These are phyloP conservation scores for Closterium sp. DNA, from an alignment of 139 green algal genomes.

Conservation along the genomic window DNA sequence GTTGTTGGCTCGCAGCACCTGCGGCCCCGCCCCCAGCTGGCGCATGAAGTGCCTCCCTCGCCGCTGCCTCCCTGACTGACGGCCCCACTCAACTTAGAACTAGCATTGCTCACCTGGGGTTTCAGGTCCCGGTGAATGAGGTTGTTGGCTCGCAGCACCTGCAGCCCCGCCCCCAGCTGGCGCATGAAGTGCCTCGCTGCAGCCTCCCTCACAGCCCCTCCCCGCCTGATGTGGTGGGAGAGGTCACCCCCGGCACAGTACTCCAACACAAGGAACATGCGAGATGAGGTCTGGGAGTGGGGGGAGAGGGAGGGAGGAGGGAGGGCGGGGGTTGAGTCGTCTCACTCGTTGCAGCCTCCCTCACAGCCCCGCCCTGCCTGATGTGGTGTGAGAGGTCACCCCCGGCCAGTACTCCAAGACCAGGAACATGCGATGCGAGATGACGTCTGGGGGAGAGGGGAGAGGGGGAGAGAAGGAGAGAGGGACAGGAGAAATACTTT, in stretches of 20 bases:
- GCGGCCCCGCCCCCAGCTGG: conserved; percentile 79
- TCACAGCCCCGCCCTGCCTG: conserved; percentile 9
- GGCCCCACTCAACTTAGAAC: too few relatives aligned
- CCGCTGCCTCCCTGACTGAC: too few relatives aligned
- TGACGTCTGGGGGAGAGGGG: background rate
- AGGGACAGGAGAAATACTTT: background rate
- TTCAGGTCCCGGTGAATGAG: conserved; percentile 70
- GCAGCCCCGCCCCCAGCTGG: conserved; percentile 80
- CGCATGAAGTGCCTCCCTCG: conserved; percentile 70
- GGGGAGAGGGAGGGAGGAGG: too few relatives aligned
- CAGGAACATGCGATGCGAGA: conserved; percentile 70
- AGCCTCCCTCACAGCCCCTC: conserved; percentile 28
- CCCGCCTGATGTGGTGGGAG: conserved; percentile 65
- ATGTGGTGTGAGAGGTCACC: conserved; percentile 87
- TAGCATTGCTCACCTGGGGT: too few relatives aligned
- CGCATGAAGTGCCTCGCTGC: conserved; percentile 72
- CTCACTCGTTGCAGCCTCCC: conserved; percentile 55
- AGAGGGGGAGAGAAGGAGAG: background rate
- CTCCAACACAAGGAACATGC: conserved; percentile 88
- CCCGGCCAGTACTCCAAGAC: conserved; percentile 91
- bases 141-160: conserved; percentile 76
- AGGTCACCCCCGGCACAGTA: conserved; percentile 92
- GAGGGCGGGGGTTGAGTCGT: background rate
- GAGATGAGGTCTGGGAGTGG: background rate
- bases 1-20: conserved; percentile 75